Evolutionary conservation across 2,329 filamentous ascomycete genomes (phyloP).

Genomic region (Talaromyces sp.): DNA sequence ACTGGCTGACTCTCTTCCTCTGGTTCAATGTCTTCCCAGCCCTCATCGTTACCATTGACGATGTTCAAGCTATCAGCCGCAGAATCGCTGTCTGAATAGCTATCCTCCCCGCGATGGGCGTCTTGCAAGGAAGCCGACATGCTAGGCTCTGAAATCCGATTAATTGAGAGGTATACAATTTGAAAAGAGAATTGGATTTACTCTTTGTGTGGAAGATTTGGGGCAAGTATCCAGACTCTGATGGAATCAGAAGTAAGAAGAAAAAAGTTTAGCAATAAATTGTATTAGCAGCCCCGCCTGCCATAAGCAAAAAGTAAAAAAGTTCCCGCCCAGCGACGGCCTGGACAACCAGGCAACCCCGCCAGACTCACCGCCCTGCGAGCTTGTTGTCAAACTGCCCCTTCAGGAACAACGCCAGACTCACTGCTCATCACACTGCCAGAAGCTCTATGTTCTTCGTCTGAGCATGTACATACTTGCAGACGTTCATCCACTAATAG

Average conservation of each 20-base stretch:
- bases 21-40: slow-evolving; percentile 59
- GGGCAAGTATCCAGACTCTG: not conserved
- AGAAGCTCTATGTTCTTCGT: not conserved
- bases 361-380: slow-evolving; percentile 19
- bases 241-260: not conserved
- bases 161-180: no score
- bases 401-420: slow-evolving; percentile 13
- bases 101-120: slow-evolving; percentile 13
- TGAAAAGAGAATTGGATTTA: not conserved
- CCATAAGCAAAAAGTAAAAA: not conserved
- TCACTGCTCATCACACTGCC: not conserved
- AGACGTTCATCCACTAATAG: not conserved
- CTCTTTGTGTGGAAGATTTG: not conserved
- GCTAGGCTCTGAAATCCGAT: not conserved
- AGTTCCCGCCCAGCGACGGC: slow-evolving; percentile 11
- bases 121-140: slow-evolving; percentile 17
- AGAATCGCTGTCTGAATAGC: slow-evolving; percentile 23
- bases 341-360: slow-evolving; percentile 16
- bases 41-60: slow-evolving; percentile 49
- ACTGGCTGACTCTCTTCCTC: slow-evolving; percentile 63
- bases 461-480: not conserved
- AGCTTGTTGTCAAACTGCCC: slow-evolving; percentile 20
- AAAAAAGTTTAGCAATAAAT: not conserved
- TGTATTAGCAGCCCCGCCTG: not conserved
- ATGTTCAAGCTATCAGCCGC: slow-evolving; percentile 36